A percentile compares a stretch with the other conserved stretches of the same genome.
These are phyloP conservation scores for Fraxinus excelsior DNA, from an alignment of 257 asterid species.

Conservation along the genomic window DNA sequence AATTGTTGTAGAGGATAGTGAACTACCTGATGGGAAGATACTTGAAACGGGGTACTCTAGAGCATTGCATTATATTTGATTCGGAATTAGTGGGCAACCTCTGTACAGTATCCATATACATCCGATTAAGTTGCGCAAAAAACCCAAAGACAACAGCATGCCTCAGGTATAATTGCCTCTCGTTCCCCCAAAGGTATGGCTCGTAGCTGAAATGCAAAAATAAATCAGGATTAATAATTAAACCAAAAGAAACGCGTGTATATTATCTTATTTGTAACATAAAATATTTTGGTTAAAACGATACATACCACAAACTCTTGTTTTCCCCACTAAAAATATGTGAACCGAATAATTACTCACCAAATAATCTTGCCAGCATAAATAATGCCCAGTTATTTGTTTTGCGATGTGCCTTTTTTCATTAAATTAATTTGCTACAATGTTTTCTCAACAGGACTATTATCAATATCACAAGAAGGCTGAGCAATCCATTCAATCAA, in stretches of 20 bases:
- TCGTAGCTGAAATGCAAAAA: conserved; percentile 66
- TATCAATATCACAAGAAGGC: conserved; percentile 16
- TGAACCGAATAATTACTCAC: not conserved
- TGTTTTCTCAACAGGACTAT: conserved; percentile 11
- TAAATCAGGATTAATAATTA: conserved; percentile 26
- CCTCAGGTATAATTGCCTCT: conserved; percentile 85
- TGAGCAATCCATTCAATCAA: conserved; percentile 18
- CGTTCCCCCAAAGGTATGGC: conserved; percentile 96
- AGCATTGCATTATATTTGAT: conserved; percentile 95
- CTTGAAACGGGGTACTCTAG: conserved; percentile 93
- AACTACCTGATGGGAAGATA: conserved; percentile 96
- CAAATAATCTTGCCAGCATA: not conserved
- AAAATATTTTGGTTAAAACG: conserved; percentile 15
- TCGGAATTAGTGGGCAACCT: conserved; percentile 86
- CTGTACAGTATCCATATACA: conserved; percentile 67
- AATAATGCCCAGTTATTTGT: not conserved
- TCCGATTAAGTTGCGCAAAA: conserved; percentile 92
- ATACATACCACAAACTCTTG: not conserved
- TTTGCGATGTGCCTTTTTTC: not conserved
- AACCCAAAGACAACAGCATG: conserved; percentile 95
- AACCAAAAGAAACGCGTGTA: conserved; percentile 11
- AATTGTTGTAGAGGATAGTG: conserved; percentile 24
- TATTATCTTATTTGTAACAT: conserved; percentile 6
- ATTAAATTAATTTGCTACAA: not conserved
- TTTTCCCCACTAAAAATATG: not conserved